phyloP scores from a whole-genome alignment of 352 stramenopile species.

The Pythium vanterpoolii region DNA sequence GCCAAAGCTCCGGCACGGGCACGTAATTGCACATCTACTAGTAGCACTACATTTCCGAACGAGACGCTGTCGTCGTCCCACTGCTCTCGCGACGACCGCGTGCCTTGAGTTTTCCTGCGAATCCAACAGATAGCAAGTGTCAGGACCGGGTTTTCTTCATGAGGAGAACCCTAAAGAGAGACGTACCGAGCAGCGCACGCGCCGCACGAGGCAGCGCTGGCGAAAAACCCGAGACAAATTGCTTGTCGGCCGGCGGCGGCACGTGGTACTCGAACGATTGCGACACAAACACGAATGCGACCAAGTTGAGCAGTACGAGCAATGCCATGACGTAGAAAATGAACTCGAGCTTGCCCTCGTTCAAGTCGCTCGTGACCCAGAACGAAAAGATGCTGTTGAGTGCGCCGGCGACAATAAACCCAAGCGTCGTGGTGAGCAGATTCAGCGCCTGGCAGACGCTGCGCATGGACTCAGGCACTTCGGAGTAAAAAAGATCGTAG shows the following conservation, averaged over 20 bases:
- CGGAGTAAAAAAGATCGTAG: constrained; percentile 92
- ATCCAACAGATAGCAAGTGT: neutral
- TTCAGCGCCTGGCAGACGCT: constrained; percentile 90
- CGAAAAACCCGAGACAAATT: constrained; percentile 36
- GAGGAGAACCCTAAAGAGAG: neutral
- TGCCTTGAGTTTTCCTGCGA: constrained; percentile 25
- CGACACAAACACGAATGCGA: constrained; percentile 68
- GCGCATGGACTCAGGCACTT: constrained; percentile 89
- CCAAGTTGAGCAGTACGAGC: constrained; percentile 64
- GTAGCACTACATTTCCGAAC: constrained; percentile 1
- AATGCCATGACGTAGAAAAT: constrained; percentile 87
- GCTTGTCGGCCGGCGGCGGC: constrained; percentile 22
- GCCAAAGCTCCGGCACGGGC: constrained; percentile 16
- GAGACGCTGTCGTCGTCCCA: neutral
- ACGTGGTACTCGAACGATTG: constrained; percentile 80
- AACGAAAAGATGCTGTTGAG: constrained; percentile 89
- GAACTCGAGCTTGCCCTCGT: constrained; percentile 86
- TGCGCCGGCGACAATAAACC: constrained; percentile 76
- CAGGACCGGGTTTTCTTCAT: neutral
- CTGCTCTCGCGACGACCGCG: constrained; percentile 15
- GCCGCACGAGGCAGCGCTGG: constrained; percentile 26
- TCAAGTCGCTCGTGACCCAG: constrained; percentile 89
- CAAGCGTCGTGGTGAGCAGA: constrained; percentile 87
- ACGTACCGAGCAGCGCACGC: constrained; percentile 19
- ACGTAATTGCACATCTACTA: neutral